Conservation (phyloP, 1,284 basidiomycete species). For the Chalciporus sp. region DNA sequence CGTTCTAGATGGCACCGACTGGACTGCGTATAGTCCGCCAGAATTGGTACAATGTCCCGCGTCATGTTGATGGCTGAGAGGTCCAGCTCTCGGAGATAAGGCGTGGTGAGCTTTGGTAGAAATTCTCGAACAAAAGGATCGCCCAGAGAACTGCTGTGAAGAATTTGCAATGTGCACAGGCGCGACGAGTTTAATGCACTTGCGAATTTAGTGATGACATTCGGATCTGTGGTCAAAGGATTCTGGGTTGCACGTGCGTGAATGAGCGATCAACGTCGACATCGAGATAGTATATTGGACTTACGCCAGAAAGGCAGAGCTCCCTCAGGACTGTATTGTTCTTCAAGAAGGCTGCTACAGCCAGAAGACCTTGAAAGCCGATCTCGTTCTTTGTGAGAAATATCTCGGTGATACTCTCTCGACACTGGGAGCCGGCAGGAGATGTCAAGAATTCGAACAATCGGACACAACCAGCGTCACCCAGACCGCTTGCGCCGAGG, state of each 20-base stretch:
- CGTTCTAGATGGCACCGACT: conserved; percentile 33
- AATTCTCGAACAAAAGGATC: conserved; percentile 56
- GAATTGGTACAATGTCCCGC: conserved; percentile 41
- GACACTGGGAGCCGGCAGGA: conserved; percentile 45
- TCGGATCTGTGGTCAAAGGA: conserved; percentile 25
- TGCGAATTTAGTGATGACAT: conserved; percentile 34
- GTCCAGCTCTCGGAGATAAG: conserved; percentile 54
- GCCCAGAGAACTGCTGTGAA: conserved; percentile 32
- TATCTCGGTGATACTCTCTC: conserved; percentile 50
- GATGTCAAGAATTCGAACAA: conserved; percentile 60
- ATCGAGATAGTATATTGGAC: conserved; percentile 39
- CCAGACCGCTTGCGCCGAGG: conserved; percentile 33
- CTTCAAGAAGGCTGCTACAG: conserved; percentile 53
- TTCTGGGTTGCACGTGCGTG: conserved; percentile 23
- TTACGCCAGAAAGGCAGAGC: conserved; percentile 60
- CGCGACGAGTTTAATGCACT: conserved; percentile 33
- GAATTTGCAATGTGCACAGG: conserved; percentile 33
- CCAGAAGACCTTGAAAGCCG: conserved; percentile 54
- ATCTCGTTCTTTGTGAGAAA: conserved; percentile 60
- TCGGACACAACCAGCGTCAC: conserved; percentile 55
- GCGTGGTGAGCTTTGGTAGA: conserved; percentile 48
- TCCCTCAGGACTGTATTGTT: conserved; percentile 49
- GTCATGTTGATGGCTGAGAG: conserved; percentile 58
- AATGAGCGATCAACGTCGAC: conserved; percentile 1
- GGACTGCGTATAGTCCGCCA: conserved; percentile 56